Evolutionary conservation across 352 stramenopile species (phyloP).

Genomic region (Ochromonadaceae sp.): DNA sequence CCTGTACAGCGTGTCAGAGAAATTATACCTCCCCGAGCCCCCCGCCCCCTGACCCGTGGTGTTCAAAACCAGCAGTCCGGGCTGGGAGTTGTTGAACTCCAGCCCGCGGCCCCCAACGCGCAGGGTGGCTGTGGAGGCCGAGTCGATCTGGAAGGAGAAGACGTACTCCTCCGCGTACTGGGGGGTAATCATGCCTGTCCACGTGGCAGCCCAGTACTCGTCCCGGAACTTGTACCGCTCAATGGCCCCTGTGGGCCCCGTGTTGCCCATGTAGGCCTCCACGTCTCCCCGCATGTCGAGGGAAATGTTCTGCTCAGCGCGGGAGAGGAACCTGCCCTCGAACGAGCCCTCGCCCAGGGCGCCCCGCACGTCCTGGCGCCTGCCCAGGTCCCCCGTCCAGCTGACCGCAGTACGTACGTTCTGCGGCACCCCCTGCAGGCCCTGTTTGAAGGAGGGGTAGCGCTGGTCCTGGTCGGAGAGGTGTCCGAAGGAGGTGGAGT

Average conservation of each 20-base stretch:
- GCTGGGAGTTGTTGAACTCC: not conserved
- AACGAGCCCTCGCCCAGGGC: not conserved
- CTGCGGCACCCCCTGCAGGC: too few species aligned
- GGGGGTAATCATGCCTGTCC: not conserved
- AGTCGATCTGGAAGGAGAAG: not conserved
- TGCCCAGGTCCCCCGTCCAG: constrained; percentile 16
- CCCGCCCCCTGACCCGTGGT: not conserved
- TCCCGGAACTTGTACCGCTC: not conserved
- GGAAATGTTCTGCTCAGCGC: not conserved
- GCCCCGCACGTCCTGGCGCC: not conserved
- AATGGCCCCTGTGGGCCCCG: too few species aligned
- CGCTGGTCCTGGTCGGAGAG: not conserved
- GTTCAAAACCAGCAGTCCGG: not conserved
- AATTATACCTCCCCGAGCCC: constrained; percentile 4
- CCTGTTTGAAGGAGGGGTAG: too few species aligned
- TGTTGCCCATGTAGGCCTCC: not conserved
- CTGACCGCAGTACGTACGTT: too few species aligned
- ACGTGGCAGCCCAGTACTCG: constrained; percentile 7
- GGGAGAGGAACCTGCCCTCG: not conserved
- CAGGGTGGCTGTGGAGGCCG: not conserved
- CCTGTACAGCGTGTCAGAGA: not conserved
- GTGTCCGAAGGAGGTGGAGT: constrained; percentile 7
- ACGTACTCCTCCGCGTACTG: not conserved
- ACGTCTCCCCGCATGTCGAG: not conserved
- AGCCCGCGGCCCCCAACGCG: constrained; percentile 7